Evolutionary conservation across 148 eudicot genomes (phyloP).

Genomic region (Cornus kousa): DNA sequence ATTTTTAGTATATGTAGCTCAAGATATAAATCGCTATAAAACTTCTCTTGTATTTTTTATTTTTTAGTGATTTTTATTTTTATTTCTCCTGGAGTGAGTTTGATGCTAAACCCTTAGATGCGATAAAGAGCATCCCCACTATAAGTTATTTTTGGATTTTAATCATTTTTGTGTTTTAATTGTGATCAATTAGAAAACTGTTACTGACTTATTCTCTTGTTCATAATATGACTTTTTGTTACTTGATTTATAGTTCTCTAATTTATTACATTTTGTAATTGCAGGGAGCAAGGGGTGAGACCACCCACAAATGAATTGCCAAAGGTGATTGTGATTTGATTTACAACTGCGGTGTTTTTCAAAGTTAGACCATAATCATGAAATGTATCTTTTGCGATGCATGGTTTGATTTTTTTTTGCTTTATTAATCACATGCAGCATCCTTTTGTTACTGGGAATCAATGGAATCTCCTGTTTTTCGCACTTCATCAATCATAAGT

Average conservation of each 20-base stretch:
- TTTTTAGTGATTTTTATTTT: too few relatives aligned
- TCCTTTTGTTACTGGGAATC: slow-evolving; percentile 48
- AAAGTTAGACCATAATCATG: background rate
- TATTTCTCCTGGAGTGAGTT: background rate
- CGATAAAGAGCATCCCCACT: too few relatives aligned
- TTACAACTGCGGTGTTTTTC: background rate
- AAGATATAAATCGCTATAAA: too few relatives aligned
- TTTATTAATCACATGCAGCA: slow-evolving; percentile 30
- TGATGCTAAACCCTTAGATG: background rate
- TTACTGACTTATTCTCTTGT: background rate
- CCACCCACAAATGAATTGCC: slow-evolving; percentile 34
- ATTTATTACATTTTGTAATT: background rate
- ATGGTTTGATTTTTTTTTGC: slow-evolving; percentile 7
- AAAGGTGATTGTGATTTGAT: slow-evolving; percentile 29
- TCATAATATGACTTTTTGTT: background rate
- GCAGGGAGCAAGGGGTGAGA: slow-evolving; percentile 45
- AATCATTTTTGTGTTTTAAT: background rate
- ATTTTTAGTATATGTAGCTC: too few relatives aligned
- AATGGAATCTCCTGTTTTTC: slow-evolving; percentile 17
- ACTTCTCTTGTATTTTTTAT: too few relatives aligned
- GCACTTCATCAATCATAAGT: slow-evolving; percentile 30
- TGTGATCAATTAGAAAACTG: background rate
- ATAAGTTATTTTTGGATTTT: background rate
- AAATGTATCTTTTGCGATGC: background rate
- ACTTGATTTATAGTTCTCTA: background rate